Conservation (phyloP, 108 stramenopile genomes). For the Nitzschia sp. region DNA sequence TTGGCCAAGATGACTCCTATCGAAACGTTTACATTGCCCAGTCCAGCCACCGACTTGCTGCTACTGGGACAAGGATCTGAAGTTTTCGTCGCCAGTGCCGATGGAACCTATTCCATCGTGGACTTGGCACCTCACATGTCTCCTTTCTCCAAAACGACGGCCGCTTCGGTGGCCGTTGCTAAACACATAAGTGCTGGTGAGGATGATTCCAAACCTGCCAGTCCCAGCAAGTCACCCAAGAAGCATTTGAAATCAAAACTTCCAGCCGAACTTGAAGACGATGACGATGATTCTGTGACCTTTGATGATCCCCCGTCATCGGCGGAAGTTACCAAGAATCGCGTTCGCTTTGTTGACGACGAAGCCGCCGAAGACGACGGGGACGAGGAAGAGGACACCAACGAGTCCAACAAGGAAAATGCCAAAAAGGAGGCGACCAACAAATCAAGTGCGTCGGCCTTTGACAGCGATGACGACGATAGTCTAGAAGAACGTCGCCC, state of each 20-base stretch:
- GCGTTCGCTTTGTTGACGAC: slow-evolving; percentile 53
- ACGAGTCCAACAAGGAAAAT: background rate
- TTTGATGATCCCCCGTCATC: background rate
- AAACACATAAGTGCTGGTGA: too few relatives aligned
- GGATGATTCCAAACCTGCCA: background rate
- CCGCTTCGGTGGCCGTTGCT: too few relatives aligned
- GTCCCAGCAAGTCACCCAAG: background rate
- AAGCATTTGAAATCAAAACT: background rate
- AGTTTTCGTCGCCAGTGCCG: slow-evolving; percentile 52
- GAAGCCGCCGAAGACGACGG: slow-evolving; percentile 53
- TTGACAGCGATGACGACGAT: slow-evolving; percentile 35
- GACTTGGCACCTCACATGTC: slow-evolving; percentile 16
- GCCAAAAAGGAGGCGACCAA: background rate
- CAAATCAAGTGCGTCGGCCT: background rate
- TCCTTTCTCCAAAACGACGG: background rate
- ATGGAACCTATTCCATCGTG: slow-evolving; percentile 26
- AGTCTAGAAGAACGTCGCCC: slow-evolving; percentile 28
- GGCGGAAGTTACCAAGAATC: background rate
- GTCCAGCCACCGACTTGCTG: slow-evolving; percentile 20
- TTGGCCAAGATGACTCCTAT: background rate
- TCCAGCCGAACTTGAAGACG: slow-evolving; percentile 14
- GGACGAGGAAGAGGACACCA: background rate
- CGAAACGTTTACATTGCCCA: background rate
- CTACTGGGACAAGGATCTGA: background rate
- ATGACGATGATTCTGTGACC: slow-evolving; percentile 45